Percentiles rank a stretch among this genome's conserved stretches.
These are phyloP conservation scores for Ascochyta koolunga DNA, from an alignment of 2,329 filamentous ascomycete species.

Conservation along the genomic window DNA sequence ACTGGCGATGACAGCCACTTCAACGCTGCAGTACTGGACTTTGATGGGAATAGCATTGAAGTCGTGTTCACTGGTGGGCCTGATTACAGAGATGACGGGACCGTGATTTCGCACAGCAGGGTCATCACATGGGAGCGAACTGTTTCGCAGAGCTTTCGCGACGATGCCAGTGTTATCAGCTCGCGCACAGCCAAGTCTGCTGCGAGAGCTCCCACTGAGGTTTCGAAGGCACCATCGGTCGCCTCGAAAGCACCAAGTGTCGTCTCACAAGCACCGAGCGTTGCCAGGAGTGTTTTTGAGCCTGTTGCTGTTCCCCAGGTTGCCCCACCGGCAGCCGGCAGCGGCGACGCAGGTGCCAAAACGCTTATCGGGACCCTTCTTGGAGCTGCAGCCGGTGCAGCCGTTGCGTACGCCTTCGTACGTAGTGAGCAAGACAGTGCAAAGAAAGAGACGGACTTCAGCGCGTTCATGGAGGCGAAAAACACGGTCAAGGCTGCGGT, in stretches of 20 bases:
- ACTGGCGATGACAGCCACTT: constrained; percentile 62
- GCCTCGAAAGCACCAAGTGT: constrained; percentile 16
- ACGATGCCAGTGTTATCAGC: constrained; percentile 41
- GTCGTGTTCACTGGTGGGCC: constrained; percentile 66
- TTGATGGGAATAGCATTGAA: constrained; percentile 85
- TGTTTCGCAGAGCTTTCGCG: constrained; percentile 39
- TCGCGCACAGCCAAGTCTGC: constrained; percentile 33
- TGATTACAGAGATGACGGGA: constrained; percentile 46
- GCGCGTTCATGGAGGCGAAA: constrained; percentile 43
- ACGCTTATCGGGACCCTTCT: constrained; percentile 77
- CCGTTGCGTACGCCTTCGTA: constrained; percentile 76
- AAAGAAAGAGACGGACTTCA: constrained; percentile 51
- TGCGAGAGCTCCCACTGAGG: constrained; percentile 30
- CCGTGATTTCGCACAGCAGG: constrained; percentile 51
- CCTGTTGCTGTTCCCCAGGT: constrained; percentile 36
- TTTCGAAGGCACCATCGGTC: constrained; percentile 35
- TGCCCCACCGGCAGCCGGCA: constrained; percentile 33
- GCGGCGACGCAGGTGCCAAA: constrained; percentile 61
- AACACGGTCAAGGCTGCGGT: constrained; percentile 37
- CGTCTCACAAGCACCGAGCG: constrained; percentile 29
- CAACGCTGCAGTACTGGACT: constrained; percentile 71
- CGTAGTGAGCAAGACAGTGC: constrained; percentile 61
- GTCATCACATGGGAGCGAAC: constrained; percentile 52
- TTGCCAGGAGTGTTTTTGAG: constrained; percentile 43
- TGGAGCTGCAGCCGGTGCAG: constrained; percentile 78